Evolutionary conservation across 345 rosid species (phyloP), one percentile per base, ranked within the genome.

Genomic region (Capsella bursapastoris): DNA sequence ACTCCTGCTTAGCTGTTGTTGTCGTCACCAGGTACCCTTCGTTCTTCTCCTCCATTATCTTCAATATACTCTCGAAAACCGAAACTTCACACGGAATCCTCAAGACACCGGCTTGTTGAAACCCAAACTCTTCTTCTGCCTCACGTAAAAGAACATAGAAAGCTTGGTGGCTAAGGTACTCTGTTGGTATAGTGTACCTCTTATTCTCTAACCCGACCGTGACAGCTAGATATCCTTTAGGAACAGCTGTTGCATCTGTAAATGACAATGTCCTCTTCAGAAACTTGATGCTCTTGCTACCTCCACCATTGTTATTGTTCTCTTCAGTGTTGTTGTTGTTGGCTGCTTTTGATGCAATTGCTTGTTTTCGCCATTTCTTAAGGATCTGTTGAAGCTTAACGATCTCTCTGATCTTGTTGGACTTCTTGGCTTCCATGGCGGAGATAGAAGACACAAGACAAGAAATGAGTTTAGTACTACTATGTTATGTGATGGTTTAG

Each of bases 301-400:
- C 76, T 13, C 38, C 69, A 4, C 69, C 57, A 60, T 5, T 74
- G 62, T 28, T 68, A 22, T 9, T 65, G 65, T 68, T 57, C 44
- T 56, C 64, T 65, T 12, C 58, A 31, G 15, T 57, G 37, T 9
- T 27, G 62, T 47, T 68, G 70, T 29, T 56, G 51, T 43, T 37
- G 34, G 55, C 57, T 40, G 81, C 31, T 57, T 74, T 80, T 25
- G 93, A 73, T 61, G 86, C 62, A 69, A 71, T 83, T 41, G 97
- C 97, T 38, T 83, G 77, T 81, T 85, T 93, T 75, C 89, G 82
- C 98, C 98, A 93, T 75, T 93, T 93, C 91, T 84, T 92, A 10
- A 92, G 89, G 66, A 90, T 77, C 71, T 83, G 94, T 55, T 84
- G 98, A 81, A 89, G 97, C 83, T 87, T 87, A 38, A 93, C 98